Conservation (phyloP, 2,329 filamentous ascomycete species). For the Rosellinia necatrix region DNA sequence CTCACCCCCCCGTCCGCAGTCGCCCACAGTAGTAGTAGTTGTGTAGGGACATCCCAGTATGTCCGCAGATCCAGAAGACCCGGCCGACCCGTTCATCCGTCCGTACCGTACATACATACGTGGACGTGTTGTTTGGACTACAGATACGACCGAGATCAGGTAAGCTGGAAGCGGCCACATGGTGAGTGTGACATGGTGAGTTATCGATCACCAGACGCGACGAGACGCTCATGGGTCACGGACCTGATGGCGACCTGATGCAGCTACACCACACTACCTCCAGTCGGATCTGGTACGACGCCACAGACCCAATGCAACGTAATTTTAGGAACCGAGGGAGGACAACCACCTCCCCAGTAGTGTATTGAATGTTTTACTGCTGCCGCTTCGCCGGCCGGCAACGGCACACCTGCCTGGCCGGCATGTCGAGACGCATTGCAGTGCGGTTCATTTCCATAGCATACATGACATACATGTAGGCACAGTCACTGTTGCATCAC, state of each 20-base stretch:
- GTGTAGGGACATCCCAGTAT: too few species aligned
- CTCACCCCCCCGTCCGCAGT: too few species aligned
- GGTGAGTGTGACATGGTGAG: too few species aligned
- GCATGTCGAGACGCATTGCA: neutral
- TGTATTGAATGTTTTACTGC: conserved; percentile 5
- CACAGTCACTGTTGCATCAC: too few species aligned
- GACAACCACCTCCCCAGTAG: neutral
- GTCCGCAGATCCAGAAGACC: too few species aligned
- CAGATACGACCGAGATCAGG: neutral
- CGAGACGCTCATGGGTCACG: neutral
- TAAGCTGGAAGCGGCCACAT: conserved; percentile 12
- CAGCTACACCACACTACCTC: neutral
- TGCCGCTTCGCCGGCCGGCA: conserved; percentile 20
- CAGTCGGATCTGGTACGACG: neutral
- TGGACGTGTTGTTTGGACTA: neutral
- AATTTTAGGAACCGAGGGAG: conserved; percentile 5
- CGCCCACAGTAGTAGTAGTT: too few species aligned
- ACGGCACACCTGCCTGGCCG: conserved; percentile 1
- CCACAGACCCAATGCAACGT: conserved; percentile 8
- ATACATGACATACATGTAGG: too few species aligned
- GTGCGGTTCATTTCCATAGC: too few species aligned
- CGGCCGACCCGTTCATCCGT: too few species aligned
- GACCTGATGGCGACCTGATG: too few species aligned
- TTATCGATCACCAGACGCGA: too few species aligned
- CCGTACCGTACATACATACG: neutral